Evolutionary conservation across 495 filamentous ascomycete species (phyloP), one percentile per base, ranked within the genome.

Genomic region (Aspergillus haitiensis): DNA sequence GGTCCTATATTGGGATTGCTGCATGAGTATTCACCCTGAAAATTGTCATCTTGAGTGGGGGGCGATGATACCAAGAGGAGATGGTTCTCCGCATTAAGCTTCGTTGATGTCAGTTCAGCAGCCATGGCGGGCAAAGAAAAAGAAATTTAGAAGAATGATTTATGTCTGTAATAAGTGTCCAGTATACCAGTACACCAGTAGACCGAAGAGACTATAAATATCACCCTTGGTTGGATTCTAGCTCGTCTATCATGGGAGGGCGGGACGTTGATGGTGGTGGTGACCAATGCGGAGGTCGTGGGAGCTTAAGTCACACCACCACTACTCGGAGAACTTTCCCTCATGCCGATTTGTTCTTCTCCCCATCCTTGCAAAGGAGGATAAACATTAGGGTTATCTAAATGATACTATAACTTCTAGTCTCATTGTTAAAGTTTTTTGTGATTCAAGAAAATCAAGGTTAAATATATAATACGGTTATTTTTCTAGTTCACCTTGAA

Each of bases 71-170:
- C 87, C 64, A 91, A 76, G 54, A 91, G 82, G 50, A 90, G 77
- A 63, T 91, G 88, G 60, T 79, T 83, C 71, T 91, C 88, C 9
- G 87, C 78, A 69, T 91, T 88, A 56, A 92, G 81, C 75, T 89
- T 88, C 40, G 80, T 88, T 12, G 81, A 84, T 15, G 83, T 79
- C 21, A 83, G 72, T 55, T 83, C 81, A 42, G 75, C 78, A 27
- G 78, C 78, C 79, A 82, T 82, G 10, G 27, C 58, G 15, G 53
- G 18, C n/a, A 27, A 8, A 16, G 21, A 37, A 27, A 13, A 18
- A 18, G 44, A 15, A 16, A 47, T 21, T 21, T 21, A 27, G 21
- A 27, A 47, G 16, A 9, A 10, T 7, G n/a, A 9, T 47, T 27
- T 27, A 27, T 1, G 1, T 27, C 3, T 27, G 21, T n/a, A n/a